Evolutionary conservation across 495 filamentous ascomycete species (phyloP), one percentile per base, ranked within the genome.

Genomic region (Clohesyomyces aquaticus): DNA sequence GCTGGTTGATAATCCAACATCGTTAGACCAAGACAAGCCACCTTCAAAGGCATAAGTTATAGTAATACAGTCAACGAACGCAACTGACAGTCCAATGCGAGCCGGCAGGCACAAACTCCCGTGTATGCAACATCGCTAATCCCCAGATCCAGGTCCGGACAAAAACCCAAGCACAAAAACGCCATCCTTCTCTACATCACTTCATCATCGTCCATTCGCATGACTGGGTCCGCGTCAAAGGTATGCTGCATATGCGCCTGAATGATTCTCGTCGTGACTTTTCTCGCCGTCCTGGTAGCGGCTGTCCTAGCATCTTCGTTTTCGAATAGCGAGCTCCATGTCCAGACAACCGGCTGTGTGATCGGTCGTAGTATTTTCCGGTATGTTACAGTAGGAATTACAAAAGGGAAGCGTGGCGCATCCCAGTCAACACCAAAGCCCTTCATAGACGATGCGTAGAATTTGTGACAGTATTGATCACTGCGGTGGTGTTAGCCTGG

Each of bases 351-450:
- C 29, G 56, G 63, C 1, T n/a, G 18, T 50, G 47, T 59, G 25
- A 41, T 59, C 3, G 60, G 49, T 29, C 55, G 54, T n/a, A 61
- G 18, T 19, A 50, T 10, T 2, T 53, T 66, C 21, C 65, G 47
- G 45, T 48, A 66, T 1, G 67, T 23, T 9, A 70, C 11, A 16
- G 67, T 67, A 19, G 62, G 55, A 4, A 65, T 59, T 0, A 72
- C 70, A 51, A 38, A 72, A 1, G 70, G 70, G 29, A 23, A 53
- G 3, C 27, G 14, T 6, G 70, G 70, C 1, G 70, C 70, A 25
- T 70, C 53, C 29, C 19, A 49, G 21, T 67, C 42, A 26, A 70
- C 62, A 25, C 70, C 70, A 42, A 43, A 69, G 27, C 56, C 67
- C 9, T 21, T 27, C 54, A 64, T 61, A 28, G 26, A 26, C 12